A percentile compares a stretch with the other conserved stretches of the same genome.
Evolutionary conservation across 805 yeast species (phyloP).

Genomic region (Peterozyma xylosa): DNA sequence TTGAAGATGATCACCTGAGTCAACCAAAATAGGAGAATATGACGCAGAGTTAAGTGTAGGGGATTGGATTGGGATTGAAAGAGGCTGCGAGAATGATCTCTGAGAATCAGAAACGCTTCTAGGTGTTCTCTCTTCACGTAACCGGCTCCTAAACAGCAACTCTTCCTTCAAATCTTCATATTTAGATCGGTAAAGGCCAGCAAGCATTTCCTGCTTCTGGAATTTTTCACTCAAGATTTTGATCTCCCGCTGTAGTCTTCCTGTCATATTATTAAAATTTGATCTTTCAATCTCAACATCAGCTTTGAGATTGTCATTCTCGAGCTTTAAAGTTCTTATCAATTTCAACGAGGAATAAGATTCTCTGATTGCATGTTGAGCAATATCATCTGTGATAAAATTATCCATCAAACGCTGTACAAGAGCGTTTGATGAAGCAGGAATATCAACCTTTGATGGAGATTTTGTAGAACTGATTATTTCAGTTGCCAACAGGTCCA

Average conservation of each 20-base stretch:
- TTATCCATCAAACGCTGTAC: conserved; percentile 56
- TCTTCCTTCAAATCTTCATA: background rate
- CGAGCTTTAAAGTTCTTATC: conserved; percentile 20
- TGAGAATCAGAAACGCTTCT: no score
- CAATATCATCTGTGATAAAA: conserved; percentile 70
- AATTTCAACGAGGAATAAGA: conserved; percentile 33
- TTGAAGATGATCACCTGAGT: no score
- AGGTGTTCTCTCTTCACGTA: no score
- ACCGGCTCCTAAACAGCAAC: background rate
- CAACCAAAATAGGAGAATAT: no score
- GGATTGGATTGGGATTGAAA: no score
- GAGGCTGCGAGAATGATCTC: no score
- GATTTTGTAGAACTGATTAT: no score
- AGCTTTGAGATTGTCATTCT: conserved; percentile 15
- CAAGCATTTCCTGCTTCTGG: background rate
- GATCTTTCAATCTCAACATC: conserved; percentile 14
- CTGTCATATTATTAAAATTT: conserved; percentile 17
- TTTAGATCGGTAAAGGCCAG: background rate
- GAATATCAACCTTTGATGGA: background rate
- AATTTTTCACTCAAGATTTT: conserved; percentile 1
- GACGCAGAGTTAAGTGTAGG: no score
- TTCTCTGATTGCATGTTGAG: conserved; percentile 55
- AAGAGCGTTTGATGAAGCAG: conserved; percentile 48
- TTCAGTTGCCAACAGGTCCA: no score
- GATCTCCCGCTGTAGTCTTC: conserved; percentile 10